phyloP scores from a whole-genome alignment of 257 asterid genomes.

The Ajuga chamaepitys region DNA sequence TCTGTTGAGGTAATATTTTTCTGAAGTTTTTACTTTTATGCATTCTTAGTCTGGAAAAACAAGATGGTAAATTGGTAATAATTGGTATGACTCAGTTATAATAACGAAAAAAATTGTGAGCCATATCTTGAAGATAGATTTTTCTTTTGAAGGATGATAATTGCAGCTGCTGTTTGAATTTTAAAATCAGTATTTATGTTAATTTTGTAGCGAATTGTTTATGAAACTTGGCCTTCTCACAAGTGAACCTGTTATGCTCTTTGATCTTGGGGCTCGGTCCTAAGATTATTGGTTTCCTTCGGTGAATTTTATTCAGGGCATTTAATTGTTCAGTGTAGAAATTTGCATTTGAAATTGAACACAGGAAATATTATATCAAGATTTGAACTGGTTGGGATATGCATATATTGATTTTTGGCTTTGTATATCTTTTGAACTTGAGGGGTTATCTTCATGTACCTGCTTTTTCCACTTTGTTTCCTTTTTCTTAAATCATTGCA shows the following conservation, averaged over 20 bases:
- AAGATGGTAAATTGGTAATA: too few species aligned
- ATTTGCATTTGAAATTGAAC: not conserved
- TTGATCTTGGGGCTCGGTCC: not conserved
- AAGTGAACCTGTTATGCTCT: not conserved
- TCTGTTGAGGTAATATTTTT: constrained; percentile 50
- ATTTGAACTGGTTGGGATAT: not conserved
- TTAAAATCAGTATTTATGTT: not conserved
- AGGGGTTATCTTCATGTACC: not conserved
- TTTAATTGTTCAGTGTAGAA: not conserved
- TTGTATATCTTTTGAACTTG: not conserved
- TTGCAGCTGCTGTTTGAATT: not conserved
- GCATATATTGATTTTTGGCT: not conserved
- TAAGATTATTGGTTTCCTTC: too few species aligned
- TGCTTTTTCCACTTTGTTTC: not conserved
- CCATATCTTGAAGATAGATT: not conserved
- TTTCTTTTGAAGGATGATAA: not conserved
- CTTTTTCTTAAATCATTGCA: not conserved
- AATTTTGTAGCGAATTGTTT: not conserved
- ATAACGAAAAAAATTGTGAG: not conserved
- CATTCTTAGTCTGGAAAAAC: constrained; percentile 3
- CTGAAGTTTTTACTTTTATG: not conserved
- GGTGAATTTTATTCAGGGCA: too few species aligned
- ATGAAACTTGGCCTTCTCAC: not conserved
- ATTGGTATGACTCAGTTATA: not conserved
- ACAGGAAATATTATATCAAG: not conserved